Evolutionary conservation across 345 rosid species (phyloP).

Genomic region (Syzygium jambos): DNA sequence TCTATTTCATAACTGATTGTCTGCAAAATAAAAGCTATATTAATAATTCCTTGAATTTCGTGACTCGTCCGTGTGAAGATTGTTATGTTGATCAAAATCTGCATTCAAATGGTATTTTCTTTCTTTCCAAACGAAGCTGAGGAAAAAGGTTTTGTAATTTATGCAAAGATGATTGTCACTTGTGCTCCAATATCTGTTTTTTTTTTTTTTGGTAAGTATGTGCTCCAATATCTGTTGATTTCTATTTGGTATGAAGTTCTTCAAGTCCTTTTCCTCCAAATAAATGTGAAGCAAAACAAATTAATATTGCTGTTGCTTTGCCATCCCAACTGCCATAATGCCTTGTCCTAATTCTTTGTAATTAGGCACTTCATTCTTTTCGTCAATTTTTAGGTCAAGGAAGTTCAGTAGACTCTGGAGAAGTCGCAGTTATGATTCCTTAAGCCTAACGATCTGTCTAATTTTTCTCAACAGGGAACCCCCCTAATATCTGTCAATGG

Average conservation of each 20-base stretch:
- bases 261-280: not conserved
- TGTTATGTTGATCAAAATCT: not conserved
- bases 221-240: not conserved
- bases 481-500: slow-evolving; percentile 67
- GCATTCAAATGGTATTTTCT: not conserved
- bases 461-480: slow-evolving; percentile 3
- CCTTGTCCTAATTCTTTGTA: not conserved
- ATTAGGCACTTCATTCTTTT: not conserved
- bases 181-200: not conserved
- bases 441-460: not conserved
- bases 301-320: not conserved
- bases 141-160: slow-evolving; percentile 37
- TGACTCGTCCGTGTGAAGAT: not conserved
- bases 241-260: not conserved
- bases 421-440: not conserved
- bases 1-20: not conserved
- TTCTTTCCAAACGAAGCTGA: not conserved
- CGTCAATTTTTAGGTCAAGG: not conserved
- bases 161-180: not conserved
- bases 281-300: not conserved
- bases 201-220: too few species aligned
- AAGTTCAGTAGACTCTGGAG: not conserved
- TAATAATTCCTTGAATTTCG: not conserved
- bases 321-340: not conserved
- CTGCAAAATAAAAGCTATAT: not conserved